Evolutionary conservation across 2,329 filamentous ascomycete genomes (phyloP).

Genomic region (Fusarium coicis): DNA sequence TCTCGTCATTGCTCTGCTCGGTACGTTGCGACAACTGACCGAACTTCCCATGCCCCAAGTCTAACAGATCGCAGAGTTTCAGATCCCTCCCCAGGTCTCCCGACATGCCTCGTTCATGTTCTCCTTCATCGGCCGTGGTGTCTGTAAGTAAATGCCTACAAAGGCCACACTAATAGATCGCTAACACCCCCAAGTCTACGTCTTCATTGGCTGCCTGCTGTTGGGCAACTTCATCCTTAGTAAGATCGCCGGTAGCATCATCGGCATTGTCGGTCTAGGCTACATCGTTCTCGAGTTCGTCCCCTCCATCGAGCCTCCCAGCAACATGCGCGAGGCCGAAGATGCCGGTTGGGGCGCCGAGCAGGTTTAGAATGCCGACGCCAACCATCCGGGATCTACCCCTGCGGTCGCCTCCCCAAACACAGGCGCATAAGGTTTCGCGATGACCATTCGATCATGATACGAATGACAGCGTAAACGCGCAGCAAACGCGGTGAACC

Average conservation of each 20-base stretch:
- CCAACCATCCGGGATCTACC: background rate
- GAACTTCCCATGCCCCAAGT: background rate
- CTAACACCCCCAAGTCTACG: slow-evolving; percentile 75
- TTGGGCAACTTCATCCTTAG: slow-evolving; percentile 74
- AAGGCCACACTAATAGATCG: background rate
- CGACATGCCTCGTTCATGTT: slow-evolving; percentile 98
- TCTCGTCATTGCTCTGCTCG: slow-evolving; percentile 76
- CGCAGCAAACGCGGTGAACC: slow-evolving; percentile 28
- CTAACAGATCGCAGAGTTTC: slow-evolving; percentile 73
- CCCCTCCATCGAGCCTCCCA: slow-evolving; percentile 81
- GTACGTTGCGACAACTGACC: slow-evolving; percentile 48
- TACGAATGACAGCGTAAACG: slow-evolving; percentile 13
- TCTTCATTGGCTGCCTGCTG: slow-evolving; percentile 91
- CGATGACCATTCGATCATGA: slow-evolving; percentile 7
- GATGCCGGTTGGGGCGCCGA: slow-evolving; percentile 78
- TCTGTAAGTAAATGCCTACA: slow-evolving; percentile 73
- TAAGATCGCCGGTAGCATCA: slow-evolving; percentile 79
- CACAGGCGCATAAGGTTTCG: slow-evolving; percentile 13
- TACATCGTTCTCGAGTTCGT: slow-evolving; percentile 83
- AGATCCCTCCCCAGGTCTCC: slow-evolving; percentile 91
- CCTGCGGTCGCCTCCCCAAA: slow-evolving; percentile 2
- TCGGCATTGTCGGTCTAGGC: slow-evolving; percentile 80
- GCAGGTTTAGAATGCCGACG: slow-evolving; percentile 67
- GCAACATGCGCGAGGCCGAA: slow-evolving; percentile 84
- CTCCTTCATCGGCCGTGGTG: slow-evolving; percentile 93